Conservation (phyloP, 805 yeast genomes). For the Yamadazyma ubonensis region DNA sequence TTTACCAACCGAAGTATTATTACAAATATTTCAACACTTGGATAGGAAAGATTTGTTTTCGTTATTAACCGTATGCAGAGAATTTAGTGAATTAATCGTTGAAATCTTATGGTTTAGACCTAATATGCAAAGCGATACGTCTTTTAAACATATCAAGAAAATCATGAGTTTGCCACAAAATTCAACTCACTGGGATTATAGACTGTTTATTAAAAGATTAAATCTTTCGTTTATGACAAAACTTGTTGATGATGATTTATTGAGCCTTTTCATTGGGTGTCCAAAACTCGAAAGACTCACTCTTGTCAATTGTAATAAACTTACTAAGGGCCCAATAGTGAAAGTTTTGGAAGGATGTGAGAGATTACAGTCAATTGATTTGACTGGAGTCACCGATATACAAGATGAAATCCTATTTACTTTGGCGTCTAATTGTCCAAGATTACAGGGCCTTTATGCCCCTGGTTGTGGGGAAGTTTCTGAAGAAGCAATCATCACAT, state of each 20-base stretch:
- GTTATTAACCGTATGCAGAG: conserved; percentile 69
- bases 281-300: conserved; percentile 81
- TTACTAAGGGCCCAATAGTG: conserved; percentile 62
- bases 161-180: conserved; percentile 51
- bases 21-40: conserved; percentile 64
- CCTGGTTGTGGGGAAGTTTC: conserved; percentile 77
- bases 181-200: conserved; percentile 63
- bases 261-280: conserved; percentile 64
- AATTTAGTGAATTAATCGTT: conserved; percentile 75
- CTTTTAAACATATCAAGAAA: conserved; percentile 52
- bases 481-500: conserved; percentile 57
- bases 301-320: conserved; percentile 70
- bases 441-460: conserved; percentile 87
- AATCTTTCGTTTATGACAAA: conserved; percentile 75
- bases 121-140: conserved; percentile 50
- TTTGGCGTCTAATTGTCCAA: conserved; percentile 66
- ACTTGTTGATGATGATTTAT: conserved; percentile 60
- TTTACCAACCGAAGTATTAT: conserved; percentile 60
- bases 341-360: conserved; percentile 62
- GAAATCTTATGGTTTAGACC: conserved; percentile 91
- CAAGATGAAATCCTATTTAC: conserved; percentile 67
- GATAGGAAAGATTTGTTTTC: conserved; percentile 61
- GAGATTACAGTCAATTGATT: conserved; percentile 78
- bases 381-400: conserved; percentile 69
- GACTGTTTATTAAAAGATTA: conserved; percentile 69